Evolutionary conservation across 2,329 filamentous ascomycete genomes (phyloP), one percentile per base, ranked within the genome.

Genomic region (Alternaria novae-zelandiae): DNA sequence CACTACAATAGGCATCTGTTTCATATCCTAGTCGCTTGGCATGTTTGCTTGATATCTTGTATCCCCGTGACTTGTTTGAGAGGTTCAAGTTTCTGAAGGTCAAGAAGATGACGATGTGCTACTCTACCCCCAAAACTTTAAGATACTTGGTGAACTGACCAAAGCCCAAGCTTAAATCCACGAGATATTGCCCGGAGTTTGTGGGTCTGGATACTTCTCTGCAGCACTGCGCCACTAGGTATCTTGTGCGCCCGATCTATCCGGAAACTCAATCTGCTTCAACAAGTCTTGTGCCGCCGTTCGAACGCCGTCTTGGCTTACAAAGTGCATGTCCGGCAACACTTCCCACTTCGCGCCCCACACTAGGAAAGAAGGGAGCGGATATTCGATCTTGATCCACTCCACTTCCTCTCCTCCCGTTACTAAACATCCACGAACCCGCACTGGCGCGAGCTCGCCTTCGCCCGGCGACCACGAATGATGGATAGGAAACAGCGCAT

Each of bases 251-350:
- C 9, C 11, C 49, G 20, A 10, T 11, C 20, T 23, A 21, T 23
- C 21, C 8, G 30, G 13, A 11, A 53, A 25, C 30, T 53, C 49
- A 3, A 53, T 25, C 30, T 53, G 49, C 49, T 53, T 53, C 28
- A 41, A 9, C 17, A 53, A 21, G 1, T 53, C 5, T 13, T 25
- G 13, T 23, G 28, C 49, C 28, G 11, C 49, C 9, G 20, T 7
- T 36, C 49, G 49, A 53, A 53, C 30, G 3, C 28, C 17, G 5
- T n/a, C 30, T 25, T 53, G 17, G 7, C 28, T 20, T 5, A 66
- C 46, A 15, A 66, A 68, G 15, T 57, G 56, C 23, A 45, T 36
- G 50, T 66, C 54, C 28, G 63, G 65, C 13, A 68, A 23, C 17
- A 46, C 54, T 4, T 43, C 21, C 23, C 50, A 56, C 17, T 32